A percentile compares a stretch with the other conserved stretches of the same genome.
Evolutionary conservation across 768 basidiomycete species (phyloP).

Genomic region (Leccinum longicurvipes): DNA sequence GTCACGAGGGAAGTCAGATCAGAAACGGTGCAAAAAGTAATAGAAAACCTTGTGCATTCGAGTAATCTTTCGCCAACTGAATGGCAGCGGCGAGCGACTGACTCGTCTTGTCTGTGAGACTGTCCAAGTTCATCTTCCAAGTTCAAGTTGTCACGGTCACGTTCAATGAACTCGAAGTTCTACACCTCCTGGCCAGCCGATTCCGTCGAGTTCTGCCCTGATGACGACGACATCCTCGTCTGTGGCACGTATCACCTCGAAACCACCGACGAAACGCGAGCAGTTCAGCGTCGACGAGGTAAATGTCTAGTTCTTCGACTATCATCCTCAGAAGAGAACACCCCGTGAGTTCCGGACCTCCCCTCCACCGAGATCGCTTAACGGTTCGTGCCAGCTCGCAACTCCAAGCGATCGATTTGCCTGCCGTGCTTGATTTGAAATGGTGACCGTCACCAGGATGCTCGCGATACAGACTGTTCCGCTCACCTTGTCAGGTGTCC

Average conservation of each 20-base stretch:
- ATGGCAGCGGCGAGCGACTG: slow-evolving; percentile 66
- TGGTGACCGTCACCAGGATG: slow-evolving; percentile 54
- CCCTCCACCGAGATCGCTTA: neutral
- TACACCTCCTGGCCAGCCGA: slow-evolving; percentile 87
- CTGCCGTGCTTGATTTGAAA: slow-evolving; percentile 92
- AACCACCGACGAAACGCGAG: slow-evolving; percentile 15
- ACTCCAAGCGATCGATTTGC: slow-evolving; percentile 65
- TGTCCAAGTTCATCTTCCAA: slow-evolving; percentile 52
- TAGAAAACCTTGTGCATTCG: slow-evolving; percentile 67
- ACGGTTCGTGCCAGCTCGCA: slow-evolving; percentile 41
- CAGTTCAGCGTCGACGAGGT: slow-evolving; percentile 51
- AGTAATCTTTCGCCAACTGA: slow-evolving; percentile 81
- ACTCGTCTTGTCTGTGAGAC: slow-evolving; percentile 80
- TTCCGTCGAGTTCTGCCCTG: slow-evolving; percentile 88
- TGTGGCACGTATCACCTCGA: slow-evolving; percentile 92
- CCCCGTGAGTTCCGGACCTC: slow-evolving; percentile 34
- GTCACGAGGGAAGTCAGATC: neutral
- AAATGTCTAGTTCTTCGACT: slow-evolving; percentile 69
- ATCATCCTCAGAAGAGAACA: slow-evolving; percentile 27
- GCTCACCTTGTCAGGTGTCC: slow-evolving; percentile 52
- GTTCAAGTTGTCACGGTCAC: slow-evolving; percentile 6
- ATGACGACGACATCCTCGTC: slow-evolving; percentile 62
- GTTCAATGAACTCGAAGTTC: slow-evolving; percentile 16
- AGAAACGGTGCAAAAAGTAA: neutral
- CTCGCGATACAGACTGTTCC: neutral